These are phyloP conservation scores for Reutealis trisperma DNA, from an alignment of 345 rosid species.

Conservation along the genomic window DNA sequence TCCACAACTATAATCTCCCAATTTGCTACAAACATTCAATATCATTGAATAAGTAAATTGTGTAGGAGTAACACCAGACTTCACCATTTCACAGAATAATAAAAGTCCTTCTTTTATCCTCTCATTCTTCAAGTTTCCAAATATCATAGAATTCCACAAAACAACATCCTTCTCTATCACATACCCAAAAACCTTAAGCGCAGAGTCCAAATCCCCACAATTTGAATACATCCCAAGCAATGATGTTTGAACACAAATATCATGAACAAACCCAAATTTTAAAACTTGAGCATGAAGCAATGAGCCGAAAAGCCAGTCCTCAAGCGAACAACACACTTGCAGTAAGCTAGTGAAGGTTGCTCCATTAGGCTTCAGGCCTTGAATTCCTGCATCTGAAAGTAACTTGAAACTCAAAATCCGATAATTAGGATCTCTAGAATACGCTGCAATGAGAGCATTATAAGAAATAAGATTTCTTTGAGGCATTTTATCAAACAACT, in stretches of 20 bases:
- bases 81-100: slow-evolving; percentile 53
- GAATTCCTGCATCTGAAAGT: slow-evolving; percentile 40
- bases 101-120: slow-evolving; percentile 45
- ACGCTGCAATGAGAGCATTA: slow-evolving; percentile 71
- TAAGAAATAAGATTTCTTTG: slow-evolving; percentile 54
- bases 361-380: slow-evolving; percentile 57
- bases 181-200: slow-evolving; percentile 45
- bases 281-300: slow-evolving; percentile 52
- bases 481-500: slow-evolving; percentile 6
- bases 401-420: slow-evolving; percentile 39
- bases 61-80: slow-evolving; percentile 52
- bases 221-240: slow-evolving; percentile 70
- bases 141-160: slow-evolving; percentile 76
- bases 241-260: slow-evolving; percentile 69
- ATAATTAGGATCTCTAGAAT: slow-evolving; percentile 44
- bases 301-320: slow-evolving; percentile 53
- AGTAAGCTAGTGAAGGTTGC: slow-evolving; percentile 70
- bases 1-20: slow-evolving; percentile 49
- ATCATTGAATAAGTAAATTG: slow-evolving; percentile 71
- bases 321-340: slow-evolving; percentile 53
- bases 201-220: slow-evolving; percentile 66
- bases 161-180: slow-evolving; percentile 58
- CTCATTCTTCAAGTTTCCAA: slow-evolving; percentile 66
- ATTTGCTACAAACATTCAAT: slow-evolving; percentile 64
- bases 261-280: slow-evolving; percentile 47